Evolutionary conservation across 768 basidiomycete species (phyloP), one percentile per base, ranked within the genome.

Genomic region (Suillus hirtellus): DNA sequence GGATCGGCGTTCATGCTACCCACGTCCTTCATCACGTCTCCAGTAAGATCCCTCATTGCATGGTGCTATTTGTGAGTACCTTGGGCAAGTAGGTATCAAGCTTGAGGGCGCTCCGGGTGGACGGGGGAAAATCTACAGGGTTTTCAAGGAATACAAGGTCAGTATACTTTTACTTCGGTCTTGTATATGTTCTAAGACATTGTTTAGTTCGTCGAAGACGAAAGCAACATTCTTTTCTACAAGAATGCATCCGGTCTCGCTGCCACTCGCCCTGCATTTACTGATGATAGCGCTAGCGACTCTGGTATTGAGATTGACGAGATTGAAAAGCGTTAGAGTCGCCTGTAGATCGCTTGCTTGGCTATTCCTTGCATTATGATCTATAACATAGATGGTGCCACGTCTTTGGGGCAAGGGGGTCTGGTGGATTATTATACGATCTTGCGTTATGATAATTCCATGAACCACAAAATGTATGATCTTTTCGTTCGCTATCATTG

Each of bases 1-100:
- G 90, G 85, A 84, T 98, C 66, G 96, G 95, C 47, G 87, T 87
- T 1, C 84, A 87, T 70, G 85, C 90, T 61, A 93, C 96, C 31
- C 89, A 96, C 75, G 89, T 97, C 63, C 78, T 87, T 27, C 96
- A 99, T 77, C 96, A 99, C 76, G 86, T 96, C 64, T 87, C 84
- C 65, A 93, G 90, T 84, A 96, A 96, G 80, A 98, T 99, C 67
- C 96, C 96, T 21, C 96, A 99, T 76, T 98, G 95, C 75, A 80
- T 35, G 84, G 83, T 64, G 95, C 93, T 35, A 81, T 99, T 67
- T 92, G 91, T 76, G 84, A 84, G 74, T 87, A 87, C 71, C 82
- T 88, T 53, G 82, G 82, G 43, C 78, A 79, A 63, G 77, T 84
- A 68, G 84, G 87, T 52, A 76, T 93, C 71, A 73, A 81, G 71